Conservation (phyloP, 2,329 filamentous ascomycete species). For the Stemphylium lycopersici region DNA sequence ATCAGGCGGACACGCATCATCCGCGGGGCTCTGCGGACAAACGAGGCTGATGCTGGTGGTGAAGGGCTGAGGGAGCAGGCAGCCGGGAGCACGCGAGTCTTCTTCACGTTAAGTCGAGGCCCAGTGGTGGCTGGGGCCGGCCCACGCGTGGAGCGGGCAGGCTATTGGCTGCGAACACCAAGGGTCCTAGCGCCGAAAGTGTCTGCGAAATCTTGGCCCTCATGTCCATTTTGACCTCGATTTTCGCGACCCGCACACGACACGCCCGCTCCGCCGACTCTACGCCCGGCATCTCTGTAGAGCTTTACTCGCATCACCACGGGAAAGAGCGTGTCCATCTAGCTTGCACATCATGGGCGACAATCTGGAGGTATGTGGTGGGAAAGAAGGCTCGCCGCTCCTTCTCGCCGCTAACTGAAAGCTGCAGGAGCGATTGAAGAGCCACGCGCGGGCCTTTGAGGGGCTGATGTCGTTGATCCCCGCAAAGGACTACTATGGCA, state of each 20-base stretch:
- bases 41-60: constrained; percentile 25
- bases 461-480: constrained; percentile 86
- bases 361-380: constrained; percentile 50
- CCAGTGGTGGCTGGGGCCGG: constrained; percentile 1
- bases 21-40: constrained; percentile 10
- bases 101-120: constrained; percentile 2
- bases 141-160: constrained; percentile 7
- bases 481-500: constrained; percentile 87
- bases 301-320: background rate
- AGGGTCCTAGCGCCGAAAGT: constrained; percentile 27
- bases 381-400: constrained; percentile 24
- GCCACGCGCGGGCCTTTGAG: constrained; percentile 77
- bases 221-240: constrained; percentile 23
- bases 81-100: constrained; percentile 15
- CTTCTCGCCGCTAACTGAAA: constrained; percentile 36
- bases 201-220: constrained; percentile 29
- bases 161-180: constrained; percentile 17
- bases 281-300: constrained; percentile 5
- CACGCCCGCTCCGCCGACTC: constrained; percentile 23
- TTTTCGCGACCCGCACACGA: constrained; percentile 38
- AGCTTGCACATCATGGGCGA: constrained; percentile 42
- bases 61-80: background rate
- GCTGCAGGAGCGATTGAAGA: constrained; percentile 59
- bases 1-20: constrained; percentile 24
- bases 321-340: background rate